These are phyloP conservation scores for Mycosphaerella sp. DNA, from an alignment of 2,329 filamentous ascomycete species.

Conservation along the genomic window DNA sequence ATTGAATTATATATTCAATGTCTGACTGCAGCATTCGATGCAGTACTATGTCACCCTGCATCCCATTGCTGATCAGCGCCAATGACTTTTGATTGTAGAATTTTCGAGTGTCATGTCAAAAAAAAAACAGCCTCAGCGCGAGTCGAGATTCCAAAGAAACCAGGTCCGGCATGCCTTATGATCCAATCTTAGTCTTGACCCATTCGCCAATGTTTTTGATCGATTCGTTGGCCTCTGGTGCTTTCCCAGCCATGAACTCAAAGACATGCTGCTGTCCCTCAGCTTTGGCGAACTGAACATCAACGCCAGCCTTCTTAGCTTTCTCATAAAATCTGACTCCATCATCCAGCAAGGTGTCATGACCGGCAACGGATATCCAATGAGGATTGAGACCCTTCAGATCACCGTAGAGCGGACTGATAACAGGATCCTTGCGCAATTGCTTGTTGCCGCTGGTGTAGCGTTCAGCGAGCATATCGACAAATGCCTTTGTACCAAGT, in stretches of 20 bases:
- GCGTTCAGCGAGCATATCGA: slow-evolving; percentile 19
- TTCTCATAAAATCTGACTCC: slow-evolving; percentile 47
- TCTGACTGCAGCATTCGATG: no score
- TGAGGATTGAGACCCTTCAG: slow-evolving; percentile 40
- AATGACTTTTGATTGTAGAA: no score
- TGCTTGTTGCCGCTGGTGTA: slow-evolving; percentile 16
- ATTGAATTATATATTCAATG: no score
- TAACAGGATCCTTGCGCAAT: slow-evolving; percentile 17
- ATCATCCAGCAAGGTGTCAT: slow-evolving; percentile 50
- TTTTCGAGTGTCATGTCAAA: no score
- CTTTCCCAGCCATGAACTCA: slow-evolving; percentile 28
- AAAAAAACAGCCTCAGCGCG: no score
- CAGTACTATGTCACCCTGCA: no score
- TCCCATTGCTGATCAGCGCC: no score
- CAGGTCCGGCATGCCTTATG: neutral
- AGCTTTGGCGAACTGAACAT: slow-evolving; percentile 43
- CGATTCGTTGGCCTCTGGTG: slow-evolving; percentile 23
- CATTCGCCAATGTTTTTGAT: slow-evolving; percentile 23
- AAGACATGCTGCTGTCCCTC: slow-evolving; percentile 40
- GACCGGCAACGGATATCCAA: slow-evolving; percentile 48
- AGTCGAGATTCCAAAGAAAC: no score
- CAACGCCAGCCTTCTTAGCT: slow-evolving; percentile 42
- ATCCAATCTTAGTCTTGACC: slow-evolving; percentile 21
- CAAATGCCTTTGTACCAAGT: slow-evolving; percentile 17
- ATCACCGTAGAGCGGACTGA: slow-evolving; percentile 21